Conservation (phyloP, 495 filamentous ascomycete genomes). For the Cryomyces minteri region DNA sequence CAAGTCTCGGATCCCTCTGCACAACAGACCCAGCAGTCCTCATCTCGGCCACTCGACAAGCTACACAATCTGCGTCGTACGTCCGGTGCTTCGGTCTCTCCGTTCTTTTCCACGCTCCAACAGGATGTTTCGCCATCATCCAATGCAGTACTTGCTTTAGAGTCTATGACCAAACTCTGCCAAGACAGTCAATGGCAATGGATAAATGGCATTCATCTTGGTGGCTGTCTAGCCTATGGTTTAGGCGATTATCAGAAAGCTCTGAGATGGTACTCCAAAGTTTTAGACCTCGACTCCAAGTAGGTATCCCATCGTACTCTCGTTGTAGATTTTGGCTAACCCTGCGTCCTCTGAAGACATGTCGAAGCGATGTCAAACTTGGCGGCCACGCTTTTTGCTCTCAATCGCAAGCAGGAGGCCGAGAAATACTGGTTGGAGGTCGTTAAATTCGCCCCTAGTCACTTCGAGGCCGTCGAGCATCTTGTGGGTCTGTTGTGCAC, state of each 20-base stretch:
- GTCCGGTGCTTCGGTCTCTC: constrained; percentile 3
- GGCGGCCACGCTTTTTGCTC: constrained; percentile 69
- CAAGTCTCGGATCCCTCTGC: background rate
- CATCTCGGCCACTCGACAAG: background rate
- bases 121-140: constrained; percentile 13
- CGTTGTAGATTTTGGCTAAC: constrained; percentile 12
- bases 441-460: constrained; percentile 67
- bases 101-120: background rate
- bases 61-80: constrained; percentile 2
- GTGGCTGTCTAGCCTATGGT: constrained; percentile 85
- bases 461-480: constrained; percentile 94
- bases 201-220: constrained; percentile 89
- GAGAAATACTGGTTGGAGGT: constrained; percentile 72
- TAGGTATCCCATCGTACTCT: constrained; percentile 24
- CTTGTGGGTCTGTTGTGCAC: constrained; percentile 75
- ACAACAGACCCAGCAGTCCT: background rate
- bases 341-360: constrained; percentile 35
- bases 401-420: constrained; percentile 69
- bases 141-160: constrained; percentile 49
- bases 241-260: constrained; percentile 75
- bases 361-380: constrained; percentile 92
- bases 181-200: constrained; percentile 80
- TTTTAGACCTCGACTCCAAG: constrained; percentile 64
- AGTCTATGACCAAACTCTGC: constrained; percentile 66
- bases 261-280: constrained; percentile 73